These are phyloP conservation scores for Chaetothyriales sp. DNA, from an alignment of 2,329 filamentous ascomycete genomes.

Conservation along the genomic window DNA sequence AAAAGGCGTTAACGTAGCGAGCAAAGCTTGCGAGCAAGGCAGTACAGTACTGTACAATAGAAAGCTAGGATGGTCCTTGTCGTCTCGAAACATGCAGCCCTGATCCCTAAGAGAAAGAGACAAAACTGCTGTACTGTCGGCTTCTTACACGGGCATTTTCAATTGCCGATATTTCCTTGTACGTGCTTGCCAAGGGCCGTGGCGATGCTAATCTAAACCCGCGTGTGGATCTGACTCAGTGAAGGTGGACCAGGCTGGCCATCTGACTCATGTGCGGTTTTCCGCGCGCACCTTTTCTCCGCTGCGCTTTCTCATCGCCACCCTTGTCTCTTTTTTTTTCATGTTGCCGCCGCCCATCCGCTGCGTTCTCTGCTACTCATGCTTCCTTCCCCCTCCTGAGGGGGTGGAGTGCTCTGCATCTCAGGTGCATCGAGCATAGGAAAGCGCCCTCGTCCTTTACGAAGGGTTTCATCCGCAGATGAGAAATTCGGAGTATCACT, in stretches of 20 bases:
- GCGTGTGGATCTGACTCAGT: background rate
- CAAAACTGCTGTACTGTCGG: no score
- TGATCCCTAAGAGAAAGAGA: no score
- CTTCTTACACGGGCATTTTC: background rate
- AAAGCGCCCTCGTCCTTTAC: background rate
- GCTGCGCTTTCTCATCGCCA: background rate
- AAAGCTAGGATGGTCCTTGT: no score
- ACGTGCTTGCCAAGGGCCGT: no score
- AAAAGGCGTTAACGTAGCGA: no score
- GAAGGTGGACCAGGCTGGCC: background rate
- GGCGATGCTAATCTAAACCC: background rate
- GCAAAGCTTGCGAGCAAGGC: no score
- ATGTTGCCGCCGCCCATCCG: slow-evolving; percentile 78
- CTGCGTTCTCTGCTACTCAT: slow-evolving; percentile 90
- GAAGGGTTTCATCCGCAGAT: slow-evolving; percentile 49
- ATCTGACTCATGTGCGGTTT: background rate
- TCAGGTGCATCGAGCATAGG: background rate
- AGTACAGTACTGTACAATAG: no score
- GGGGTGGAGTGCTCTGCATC: slow-evolving; percentile 6
- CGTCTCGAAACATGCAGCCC: no score
- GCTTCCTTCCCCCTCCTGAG: slow-evolving; percentile 19
- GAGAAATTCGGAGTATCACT: slow-evolving; percentile 94
- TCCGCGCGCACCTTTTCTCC: no score
- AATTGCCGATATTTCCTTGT: background rate
- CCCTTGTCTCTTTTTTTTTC: slow-evolving; percentile 22